Percentiles rank a stretch among this genome's conserved stretches.
phyloP scores from a whole-genome alignment of 148 eudicot genomes.

The Pouteria glomerata region DNA sequence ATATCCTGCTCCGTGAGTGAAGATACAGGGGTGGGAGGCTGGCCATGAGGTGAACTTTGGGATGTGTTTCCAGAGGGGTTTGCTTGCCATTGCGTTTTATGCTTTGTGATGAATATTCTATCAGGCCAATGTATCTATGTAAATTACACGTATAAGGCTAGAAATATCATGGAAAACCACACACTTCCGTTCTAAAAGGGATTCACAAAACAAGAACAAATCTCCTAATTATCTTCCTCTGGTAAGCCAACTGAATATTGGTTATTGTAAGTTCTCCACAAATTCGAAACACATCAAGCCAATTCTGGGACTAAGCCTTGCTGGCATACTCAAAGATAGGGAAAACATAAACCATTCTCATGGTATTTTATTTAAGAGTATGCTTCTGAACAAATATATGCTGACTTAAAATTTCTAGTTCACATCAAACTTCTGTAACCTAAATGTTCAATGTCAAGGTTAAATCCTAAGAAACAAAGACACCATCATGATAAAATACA shows the following conservation, averaged over 20 bases:
- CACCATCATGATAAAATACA: too few species aligned
- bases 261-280: background rate
- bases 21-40: constrained; percentile 37
- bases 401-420: too few species aligned
- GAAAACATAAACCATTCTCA: too few species aligned
- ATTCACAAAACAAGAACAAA: background rate
- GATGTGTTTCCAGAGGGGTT: constrained; percentile 41
- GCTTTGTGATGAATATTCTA: constrained; percentile 94
- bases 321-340: too few species aligned
- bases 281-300: too few species aligned
- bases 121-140: constrained; percentile 95
- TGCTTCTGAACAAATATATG: too few species aligned
- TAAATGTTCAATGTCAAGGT: too few species aligned
- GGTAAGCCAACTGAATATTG: background rate
- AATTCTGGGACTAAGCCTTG: too few species aligned
- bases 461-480: too few species aligned
- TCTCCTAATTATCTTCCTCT: background rate
- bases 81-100: constrained; percentile 61
- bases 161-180: background rate
- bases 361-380: too few species aligned
- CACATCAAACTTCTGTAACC: too few species aligned
- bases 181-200: background rate
- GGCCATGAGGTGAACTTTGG: constrained; percentile 32
- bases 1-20: constrained; percentile 44
- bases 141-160: background rate